Conservation (phyloP, 2,329 filamentous ascomycete species). For the Verticillium albo-atrum region DNA sequence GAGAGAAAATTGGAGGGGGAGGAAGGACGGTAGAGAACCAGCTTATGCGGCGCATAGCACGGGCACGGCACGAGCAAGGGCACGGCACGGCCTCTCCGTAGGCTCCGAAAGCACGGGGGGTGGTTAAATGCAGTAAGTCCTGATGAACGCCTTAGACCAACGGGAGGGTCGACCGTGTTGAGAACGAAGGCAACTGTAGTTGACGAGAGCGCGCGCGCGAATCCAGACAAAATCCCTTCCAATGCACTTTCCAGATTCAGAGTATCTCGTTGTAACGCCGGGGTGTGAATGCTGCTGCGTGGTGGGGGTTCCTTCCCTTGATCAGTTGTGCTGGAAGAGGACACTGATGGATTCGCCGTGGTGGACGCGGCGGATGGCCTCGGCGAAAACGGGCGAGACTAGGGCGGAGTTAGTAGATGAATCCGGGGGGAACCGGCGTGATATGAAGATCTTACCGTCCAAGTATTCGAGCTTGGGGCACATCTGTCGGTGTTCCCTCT, state of each 20-base stretch:
- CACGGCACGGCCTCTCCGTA: background rate
- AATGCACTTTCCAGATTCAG: background rate
- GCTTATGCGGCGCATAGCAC: background rate
- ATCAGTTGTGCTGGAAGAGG: slow-evolving; percentile 53
- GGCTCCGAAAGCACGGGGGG: background rate
- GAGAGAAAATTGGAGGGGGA: background rate
- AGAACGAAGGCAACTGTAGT: background rate
- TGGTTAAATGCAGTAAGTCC: background rate
- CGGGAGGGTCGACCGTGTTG: background rate
- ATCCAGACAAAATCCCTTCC: background rate
- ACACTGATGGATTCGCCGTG: slow-evolving; percentile 97
- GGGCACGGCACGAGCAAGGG: background rate
- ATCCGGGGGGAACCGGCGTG: background rate
- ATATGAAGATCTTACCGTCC: slow-evolving; percentile 44
- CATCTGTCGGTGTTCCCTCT: slow-evolving; percentile 69
- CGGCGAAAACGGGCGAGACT: slow-evolving; percentile 83
- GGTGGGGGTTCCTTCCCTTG: background rate
- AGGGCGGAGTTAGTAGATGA: slow-evolving; percentile 1
- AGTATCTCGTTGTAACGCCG: background rate
- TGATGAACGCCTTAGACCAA: background rate
- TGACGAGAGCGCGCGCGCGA: background rate
- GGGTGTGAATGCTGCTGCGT: background rate
- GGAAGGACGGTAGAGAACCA: background rate
- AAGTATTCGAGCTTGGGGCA: slow-evolving; percentile 90
- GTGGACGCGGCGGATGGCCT: slow-evolving; percentile 93